Evolutionary conservation across 805 yeast genomes (phyloP), one percentile per base, ranked within the genome.

Genomic region (Yueomyces sinensis): DNA sequence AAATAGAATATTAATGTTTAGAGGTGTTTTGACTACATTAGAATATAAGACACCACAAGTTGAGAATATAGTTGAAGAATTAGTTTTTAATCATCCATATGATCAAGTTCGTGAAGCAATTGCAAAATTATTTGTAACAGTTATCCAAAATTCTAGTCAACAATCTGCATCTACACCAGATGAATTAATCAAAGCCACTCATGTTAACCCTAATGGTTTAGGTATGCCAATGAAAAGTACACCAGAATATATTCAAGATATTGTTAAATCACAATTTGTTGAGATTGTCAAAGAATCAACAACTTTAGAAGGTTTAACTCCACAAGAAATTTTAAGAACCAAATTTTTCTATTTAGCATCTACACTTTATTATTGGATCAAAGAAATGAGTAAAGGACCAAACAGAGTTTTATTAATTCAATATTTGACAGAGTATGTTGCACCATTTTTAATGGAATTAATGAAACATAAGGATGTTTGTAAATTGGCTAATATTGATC

Each of bases 391-490:
- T 35, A 61, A 60, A 30, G 68, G 82, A 1, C 67, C 79, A 1
- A 64, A 67, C 30, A 72, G 78, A 1, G 50, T 64, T 0, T 58
- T 73, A 7, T 52, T 80, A 29, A 66, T 72, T 30, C 73, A 73
- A 3, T 67, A 70, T 36, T 56, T 79, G 27, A 51, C 62, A 9
- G 54, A 61, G 3, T 60, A 70, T 34, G 65, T 86, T 20, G 55
- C 83, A 1, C 94, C 95, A 19, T 76, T 82, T 41, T 59, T 84
- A 37, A 61, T 82, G 47, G 62, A 68, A 14, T 58, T 84, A 32
- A 71, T 75, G 34, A 68, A 66, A 31, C 68, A 81, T 63, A 75
- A 82, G 39, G 96, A 89, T 41, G 82, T 82, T 13, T 81, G 93
- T 43, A 82, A 80, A 43, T 55, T 81, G 37, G 77, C 78, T 0